Percentiles rank a stretch among this genome's conserved stretches.
Evolutionary conservation across 352 stramenopile genomes (phyloP).

Genomic region (Globisporangium heterothallicum): DNA sequence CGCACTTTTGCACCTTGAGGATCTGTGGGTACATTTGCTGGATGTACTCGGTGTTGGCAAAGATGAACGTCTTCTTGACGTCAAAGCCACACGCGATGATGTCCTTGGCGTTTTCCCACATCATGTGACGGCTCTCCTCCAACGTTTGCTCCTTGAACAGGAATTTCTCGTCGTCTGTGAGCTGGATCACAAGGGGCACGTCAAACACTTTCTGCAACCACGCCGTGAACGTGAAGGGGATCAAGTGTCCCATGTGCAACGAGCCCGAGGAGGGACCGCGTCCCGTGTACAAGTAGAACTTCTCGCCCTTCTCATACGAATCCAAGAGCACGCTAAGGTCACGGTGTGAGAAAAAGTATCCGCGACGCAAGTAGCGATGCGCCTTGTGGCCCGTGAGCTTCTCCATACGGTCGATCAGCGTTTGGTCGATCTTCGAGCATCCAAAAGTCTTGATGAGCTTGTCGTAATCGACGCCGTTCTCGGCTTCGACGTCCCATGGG

Average conservation of each 20-base stretch:
- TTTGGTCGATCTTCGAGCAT: constrained; percentile 90
- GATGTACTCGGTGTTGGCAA: constrained; percentile 99
- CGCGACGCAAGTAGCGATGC: constrained; percentile 97
- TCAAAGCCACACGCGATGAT: constrained; percentile 99
- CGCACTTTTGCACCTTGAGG: constrained; percentile 98
- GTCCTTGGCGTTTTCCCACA: constrained; percentile 99
- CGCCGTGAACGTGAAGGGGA: constrained; percentile 99
- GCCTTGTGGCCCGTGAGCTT: constrained; percentile 89
- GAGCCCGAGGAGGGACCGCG: constrained; percentile 95
- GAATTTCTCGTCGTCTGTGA: constrained; percentile 99
- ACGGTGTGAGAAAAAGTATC: constrained; percentile 99
- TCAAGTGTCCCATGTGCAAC: constrained; percentile 99
- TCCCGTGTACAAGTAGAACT: constrained; percentile 99
- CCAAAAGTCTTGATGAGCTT: constrained; percentile 99
- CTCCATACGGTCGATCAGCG: constrained; percentile 95
- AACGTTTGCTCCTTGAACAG: constrained; percentile 97
- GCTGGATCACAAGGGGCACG: constrained; percentile 99
- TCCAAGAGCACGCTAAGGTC: constrained; percentile 96
- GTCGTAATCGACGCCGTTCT: constrained; percentile 98
- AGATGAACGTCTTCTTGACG: constrained; percentile 99
- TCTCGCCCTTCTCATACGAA: constrained; percentile 93
- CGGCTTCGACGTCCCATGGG: constrained; percentile 92
- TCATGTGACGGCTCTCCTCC: constrained; percentile 89
- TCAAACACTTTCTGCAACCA: constrained; percentile 98
- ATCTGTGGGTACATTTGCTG: constrained; percentile 99